Evolutionary conservation across 2,329 filamentous ascomycete genomes (phyloP).

Genomic region (Allantophomopsis cytisporea): DNA sequence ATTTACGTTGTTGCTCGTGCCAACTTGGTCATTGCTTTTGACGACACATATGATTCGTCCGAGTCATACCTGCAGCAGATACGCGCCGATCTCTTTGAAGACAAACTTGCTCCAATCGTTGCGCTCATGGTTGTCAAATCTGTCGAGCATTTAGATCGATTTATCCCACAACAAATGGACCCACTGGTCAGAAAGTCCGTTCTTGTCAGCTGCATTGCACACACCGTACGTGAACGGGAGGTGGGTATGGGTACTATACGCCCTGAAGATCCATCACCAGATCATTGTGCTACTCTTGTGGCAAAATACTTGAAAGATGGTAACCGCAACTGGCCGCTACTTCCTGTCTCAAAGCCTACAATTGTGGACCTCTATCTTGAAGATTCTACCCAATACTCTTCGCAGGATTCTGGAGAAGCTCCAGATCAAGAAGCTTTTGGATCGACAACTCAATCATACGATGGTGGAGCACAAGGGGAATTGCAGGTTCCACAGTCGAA

Average conservation of each 20-base stretch:
- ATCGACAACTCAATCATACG: conserved; percentile 6
- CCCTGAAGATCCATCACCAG: conserved; percentile 7
- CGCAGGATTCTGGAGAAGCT: neutral
- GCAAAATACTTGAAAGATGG: conserved; percentile 11
- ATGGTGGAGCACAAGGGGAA: too few relatives aligned
- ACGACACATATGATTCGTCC: conserved; percentile 1
- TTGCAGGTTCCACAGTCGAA: neutral
- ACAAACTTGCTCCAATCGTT: conserved; percentile 9
- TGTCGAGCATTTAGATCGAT: conserved; percentile 18
- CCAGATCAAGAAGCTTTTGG: conserved; percentile 1
- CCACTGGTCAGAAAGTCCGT: conserved; percentile 7
- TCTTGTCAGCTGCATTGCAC: conserved; percentile 11
- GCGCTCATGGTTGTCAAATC: conserved; percentile 12
- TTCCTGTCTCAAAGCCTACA: too few relatives aligned
- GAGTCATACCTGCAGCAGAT: conserved; percentile 1
- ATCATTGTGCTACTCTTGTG: conserved; percentile 10
- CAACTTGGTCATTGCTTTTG: conserved; percentile 6
- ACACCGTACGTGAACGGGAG: conserved; percentile 6
- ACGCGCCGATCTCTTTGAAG: conserved; percentile 2
- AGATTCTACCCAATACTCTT: neutral
- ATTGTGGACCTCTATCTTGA: conserved; percentile 3
- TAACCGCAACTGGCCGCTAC: neutral
- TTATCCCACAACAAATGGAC: conserved; percentile 8
- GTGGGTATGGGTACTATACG: conserved; percentile 12
- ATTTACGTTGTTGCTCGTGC: conserved; percentile 4